Evolutionary conservation across 306 rosid genomes (phyloP).

Genomic region (Benincasa hispida): DNA sequence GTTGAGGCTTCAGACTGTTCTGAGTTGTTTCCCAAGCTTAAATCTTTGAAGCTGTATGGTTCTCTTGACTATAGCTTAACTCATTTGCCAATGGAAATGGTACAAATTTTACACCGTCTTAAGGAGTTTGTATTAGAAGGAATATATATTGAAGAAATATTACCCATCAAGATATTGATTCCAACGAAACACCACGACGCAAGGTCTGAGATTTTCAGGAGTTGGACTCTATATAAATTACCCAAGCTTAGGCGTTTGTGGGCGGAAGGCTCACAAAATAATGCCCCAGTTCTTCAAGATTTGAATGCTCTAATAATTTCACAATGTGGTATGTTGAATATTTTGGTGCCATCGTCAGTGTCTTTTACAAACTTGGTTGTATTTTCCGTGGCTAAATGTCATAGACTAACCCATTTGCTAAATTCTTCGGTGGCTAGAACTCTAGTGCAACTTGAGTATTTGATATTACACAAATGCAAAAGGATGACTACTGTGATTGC

Average conservation of each 20-base stretch:
- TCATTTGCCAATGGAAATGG: background rate
- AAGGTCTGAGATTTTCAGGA: background rate
- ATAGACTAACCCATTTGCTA: background rate
- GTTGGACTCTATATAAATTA: background rate
- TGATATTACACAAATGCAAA: background rate
- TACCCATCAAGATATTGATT: background rate
- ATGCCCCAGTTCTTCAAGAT: background rate
- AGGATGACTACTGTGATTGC: background rate
- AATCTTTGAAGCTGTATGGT: too few species aligned
- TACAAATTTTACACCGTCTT: background rate
- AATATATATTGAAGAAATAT: background rate
- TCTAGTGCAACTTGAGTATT: background rate
- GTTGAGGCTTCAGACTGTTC: background rate
- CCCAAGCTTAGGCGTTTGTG: background rate
- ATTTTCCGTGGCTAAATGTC: fast-evolving
- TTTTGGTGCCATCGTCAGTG: background rate
- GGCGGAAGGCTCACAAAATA: background rate
- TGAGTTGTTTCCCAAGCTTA: background rate
- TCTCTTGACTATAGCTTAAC: background rate
- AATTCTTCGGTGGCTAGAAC: background rate
- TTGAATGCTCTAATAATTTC: fast-evolving
- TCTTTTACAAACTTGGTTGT: background rate
- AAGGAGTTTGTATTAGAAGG: background rate
- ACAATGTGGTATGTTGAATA: background rate
- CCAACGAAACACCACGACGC: background rate